These are phyloP conservation scores for Peniophora sp. DNA, from an alignment of 1,284 basidiomycete species.

Conservation along the genomic window DNA sequence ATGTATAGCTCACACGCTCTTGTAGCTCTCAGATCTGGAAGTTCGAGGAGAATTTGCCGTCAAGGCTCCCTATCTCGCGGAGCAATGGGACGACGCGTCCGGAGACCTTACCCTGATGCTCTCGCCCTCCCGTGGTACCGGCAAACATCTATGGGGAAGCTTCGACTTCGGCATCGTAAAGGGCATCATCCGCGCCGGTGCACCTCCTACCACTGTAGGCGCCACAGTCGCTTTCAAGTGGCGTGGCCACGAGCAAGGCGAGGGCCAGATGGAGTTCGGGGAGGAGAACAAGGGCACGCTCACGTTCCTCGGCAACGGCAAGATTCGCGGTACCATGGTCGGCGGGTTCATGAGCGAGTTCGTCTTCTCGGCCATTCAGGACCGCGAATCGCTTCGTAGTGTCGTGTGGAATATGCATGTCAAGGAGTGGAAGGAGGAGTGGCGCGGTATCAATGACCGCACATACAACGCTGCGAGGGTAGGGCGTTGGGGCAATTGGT, in stretches of 20 bases:
- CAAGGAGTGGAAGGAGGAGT: neutral
- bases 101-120: neutral
- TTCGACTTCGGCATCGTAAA: neutral
- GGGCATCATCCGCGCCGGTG: neutral
- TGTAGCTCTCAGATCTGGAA: neutral
- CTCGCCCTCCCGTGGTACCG: neutral
- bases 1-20: neutral
- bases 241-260: neutral
- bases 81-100: neutral
- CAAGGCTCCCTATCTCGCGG: neutral
- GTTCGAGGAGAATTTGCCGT: neutral
- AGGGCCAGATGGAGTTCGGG: neutral
- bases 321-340: neutral
- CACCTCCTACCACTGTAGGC: neutral
- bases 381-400: neutral
- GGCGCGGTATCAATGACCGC: neutral
- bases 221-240: neutral
- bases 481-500: neutral
- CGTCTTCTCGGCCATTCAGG: neutral
- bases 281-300: neutral
- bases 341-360: neutral
- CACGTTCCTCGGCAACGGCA: neutral
- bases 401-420: neutral
- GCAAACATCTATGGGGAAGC: neutral
- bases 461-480: neutral